A percentile compares a stretch with the other conserved stretches of the same genome.
Conservation (phyloP, 2,329 filamentous ascomycete species). For the Fusarium dlaminii region DNA sequence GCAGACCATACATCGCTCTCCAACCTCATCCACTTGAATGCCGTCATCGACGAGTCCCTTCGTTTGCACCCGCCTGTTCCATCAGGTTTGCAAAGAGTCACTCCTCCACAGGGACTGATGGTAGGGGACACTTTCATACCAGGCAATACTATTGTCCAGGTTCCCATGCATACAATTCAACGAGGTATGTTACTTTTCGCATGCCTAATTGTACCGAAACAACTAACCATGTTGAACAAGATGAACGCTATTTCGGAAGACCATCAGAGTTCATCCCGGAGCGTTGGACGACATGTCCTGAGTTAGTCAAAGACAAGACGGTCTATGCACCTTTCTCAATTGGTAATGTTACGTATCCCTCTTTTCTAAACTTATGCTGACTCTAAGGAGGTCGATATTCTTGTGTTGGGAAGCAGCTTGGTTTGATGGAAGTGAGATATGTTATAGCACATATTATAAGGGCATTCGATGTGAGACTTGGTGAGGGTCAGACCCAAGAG, state of each 20-base stretch:
- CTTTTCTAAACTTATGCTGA: neutral
- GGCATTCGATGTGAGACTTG: conserved; percentile 6
- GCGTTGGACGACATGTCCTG: conserved; percentile 47
- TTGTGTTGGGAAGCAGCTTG: conserved; percentile 31
- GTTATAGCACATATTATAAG: conserved; percentile 15
- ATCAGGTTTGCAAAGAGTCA: conserved; percentile 47
- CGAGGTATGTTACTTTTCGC: conserved; percentile 48
- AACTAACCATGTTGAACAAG: neutral
- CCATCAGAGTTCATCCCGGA: conserved; percentile 50
- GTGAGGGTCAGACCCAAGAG: neutral
- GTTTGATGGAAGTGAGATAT: conserved; percentile 26
- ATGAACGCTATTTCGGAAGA: conserved; percentile 42
- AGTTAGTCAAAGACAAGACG: conserved; percentile 45
- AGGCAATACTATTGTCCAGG: conserved; percentile 23
- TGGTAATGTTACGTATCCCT: conserved; percentile 12
- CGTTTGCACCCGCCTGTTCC: conserved; percentile 51
- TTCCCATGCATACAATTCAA: conserved; percentile 31
- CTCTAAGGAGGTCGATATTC: conserved; percentile 12
- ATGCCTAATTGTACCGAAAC: too few species aligned
- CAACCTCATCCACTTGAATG: conserved; percentile 46
- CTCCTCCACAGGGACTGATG: conserved; percentile 49
- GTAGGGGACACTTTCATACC: conserved; percentile 32
- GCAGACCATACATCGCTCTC: conserved; percentile 32
- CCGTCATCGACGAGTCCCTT: conserved; percentile 52
- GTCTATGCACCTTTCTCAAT: conserved; percentile 48